phyloP scores from a whole-genome alignment of 1,284 basidiomycete species.

The Agroathelia rolfsii region DNA sequence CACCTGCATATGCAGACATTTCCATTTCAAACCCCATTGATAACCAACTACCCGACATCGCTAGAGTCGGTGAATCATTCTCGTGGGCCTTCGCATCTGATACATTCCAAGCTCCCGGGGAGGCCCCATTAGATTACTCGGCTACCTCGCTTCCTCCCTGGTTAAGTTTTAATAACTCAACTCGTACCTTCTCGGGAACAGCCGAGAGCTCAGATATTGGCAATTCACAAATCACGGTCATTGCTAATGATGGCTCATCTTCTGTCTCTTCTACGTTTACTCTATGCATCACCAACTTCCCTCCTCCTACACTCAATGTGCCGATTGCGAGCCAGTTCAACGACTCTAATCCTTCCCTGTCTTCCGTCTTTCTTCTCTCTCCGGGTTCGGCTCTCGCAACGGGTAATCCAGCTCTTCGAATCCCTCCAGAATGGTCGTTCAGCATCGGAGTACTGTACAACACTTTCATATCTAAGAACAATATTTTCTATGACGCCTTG shows the following conservation, averaged over 20 bases:
- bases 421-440: constrained; percentile 84
- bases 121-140: constrained; percentile 32
- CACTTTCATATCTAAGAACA: constrained; percentile 44
- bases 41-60: constrained; percentile 54
- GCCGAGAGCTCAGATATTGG: constrained; percentile 50
- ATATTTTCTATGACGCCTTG: constrained; percentile 60
- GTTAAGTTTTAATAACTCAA: constrained; percentile 51
- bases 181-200: constrained; percentile 45
- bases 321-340: constrained; percentile 56
- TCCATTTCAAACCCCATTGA: constrained; percentile 40
- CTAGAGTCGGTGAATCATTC: constrained; percentile 46
- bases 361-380: constrained; percentile 55
- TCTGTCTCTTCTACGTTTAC: constrained; percentile 42
- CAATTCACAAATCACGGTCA: constrained; percentile 41
- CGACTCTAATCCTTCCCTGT: constrained; percentile 46
- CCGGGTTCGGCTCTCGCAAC: constrained; percentile 45
- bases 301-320: constrained; percentile 44
- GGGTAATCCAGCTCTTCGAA: constrained; percentile 53
- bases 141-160: constrained; percentile 47
- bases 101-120: constrained; percentile 48
- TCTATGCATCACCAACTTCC: constrained; percentile 50
- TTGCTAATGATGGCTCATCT: constrained; percentile 38
- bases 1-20: constrained; percentile 31
- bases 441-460: constrained; percentile 74
- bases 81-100: constrained; percentile 51